phyloP scores from a whole-genome alignment of 164 flowering plant genomes.

The Annona squamosa region DNA sequence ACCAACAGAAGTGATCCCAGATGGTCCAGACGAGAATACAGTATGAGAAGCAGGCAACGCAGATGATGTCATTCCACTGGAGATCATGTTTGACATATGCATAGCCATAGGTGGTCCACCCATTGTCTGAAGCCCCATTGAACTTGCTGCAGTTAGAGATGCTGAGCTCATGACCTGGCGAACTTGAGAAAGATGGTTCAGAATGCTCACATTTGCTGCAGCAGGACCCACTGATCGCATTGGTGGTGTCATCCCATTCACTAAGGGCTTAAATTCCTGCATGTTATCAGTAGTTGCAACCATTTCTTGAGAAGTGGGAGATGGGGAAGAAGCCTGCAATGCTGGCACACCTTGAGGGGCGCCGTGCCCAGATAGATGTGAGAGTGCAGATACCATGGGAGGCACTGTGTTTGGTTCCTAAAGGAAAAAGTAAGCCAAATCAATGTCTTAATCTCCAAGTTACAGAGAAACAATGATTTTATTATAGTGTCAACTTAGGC shows the following conservation, averaged over 20 bases:
- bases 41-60: constrained; percentile 49
- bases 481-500: constrained; percentile 1
- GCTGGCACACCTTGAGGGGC: constrained; percentile 50
- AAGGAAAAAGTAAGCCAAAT: constrained; percentile 6
- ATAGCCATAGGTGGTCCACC: constrained; percentile 62
- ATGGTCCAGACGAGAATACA: constrained; percentile 58
- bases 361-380: constrained; percentile 57
- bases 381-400: constrained; percentile 46
- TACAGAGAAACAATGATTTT: not conserved
- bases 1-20: constrained; percentile 42
- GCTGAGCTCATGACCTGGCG: constrained; percentile 62
- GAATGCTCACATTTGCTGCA: constrained; percentile 76
- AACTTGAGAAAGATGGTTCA: constrained; percentile 79
- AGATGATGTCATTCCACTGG: constrained; percentile 81
- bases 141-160: constrained; percentile 55
- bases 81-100: constrained; percentile 89
- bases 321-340: constrained; percentile 66
- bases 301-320: constrained; percentile 64
- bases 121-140: constrained; percentile 63
- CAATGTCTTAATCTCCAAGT: not conserved
- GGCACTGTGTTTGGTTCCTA: constrained; percentile 80
- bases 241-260: constrained; percentile 44
- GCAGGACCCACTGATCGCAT: constrained; percentile 55
- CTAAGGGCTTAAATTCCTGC: constrained; percentile 66
- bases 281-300: constrained; percentile 41